Evolutionary conservation across 345 rosid genomes (phyloP).

Genomic region (Syzygium aqueum): DNA sequence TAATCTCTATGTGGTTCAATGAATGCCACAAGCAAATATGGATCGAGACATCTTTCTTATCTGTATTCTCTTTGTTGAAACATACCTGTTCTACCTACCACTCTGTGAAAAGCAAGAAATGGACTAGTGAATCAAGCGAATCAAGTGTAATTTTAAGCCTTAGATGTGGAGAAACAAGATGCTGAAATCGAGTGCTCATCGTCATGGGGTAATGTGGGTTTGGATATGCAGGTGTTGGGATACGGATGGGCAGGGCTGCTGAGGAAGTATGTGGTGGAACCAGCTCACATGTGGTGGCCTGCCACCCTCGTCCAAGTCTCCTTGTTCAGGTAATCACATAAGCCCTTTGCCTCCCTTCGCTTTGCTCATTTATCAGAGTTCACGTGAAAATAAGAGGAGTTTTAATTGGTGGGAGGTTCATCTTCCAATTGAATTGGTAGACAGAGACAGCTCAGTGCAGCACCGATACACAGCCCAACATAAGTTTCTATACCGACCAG

Average conservation of each 20-base stretch:
- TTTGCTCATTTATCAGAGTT: not conserved
- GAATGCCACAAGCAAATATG: no score
- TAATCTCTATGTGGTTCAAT: no score
- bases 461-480: not conserved
- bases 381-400: not conserved
- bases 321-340: constrained; percentile 48
- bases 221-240: constrained; percentile 53
- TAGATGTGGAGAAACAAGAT: not conserved
- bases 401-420: not conserved
- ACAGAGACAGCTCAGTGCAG: not conserved
- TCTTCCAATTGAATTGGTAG: not conserved
- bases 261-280: constrained; percentile 88
- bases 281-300: constrained; percentile 99
- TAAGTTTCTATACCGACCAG: not conserved
- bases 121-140: no score
- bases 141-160: not conserved
- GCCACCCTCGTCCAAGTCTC: constrained; percentile 81
- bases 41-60: no score
- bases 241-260: constrained; percentile 95
- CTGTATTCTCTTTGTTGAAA: no score
- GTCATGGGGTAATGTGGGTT: not conserved
- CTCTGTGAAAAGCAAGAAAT: no score
- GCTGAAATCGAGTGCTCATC: no score
- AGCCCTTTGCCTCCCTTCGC: not conserved
- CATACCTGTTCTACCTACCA: no score